These are phyloP conservation scores for Septoria petroselini DNA, from an alignment of 2,329 filamentous ascomycete genomes.

Conservation along the genomic window DNA sequence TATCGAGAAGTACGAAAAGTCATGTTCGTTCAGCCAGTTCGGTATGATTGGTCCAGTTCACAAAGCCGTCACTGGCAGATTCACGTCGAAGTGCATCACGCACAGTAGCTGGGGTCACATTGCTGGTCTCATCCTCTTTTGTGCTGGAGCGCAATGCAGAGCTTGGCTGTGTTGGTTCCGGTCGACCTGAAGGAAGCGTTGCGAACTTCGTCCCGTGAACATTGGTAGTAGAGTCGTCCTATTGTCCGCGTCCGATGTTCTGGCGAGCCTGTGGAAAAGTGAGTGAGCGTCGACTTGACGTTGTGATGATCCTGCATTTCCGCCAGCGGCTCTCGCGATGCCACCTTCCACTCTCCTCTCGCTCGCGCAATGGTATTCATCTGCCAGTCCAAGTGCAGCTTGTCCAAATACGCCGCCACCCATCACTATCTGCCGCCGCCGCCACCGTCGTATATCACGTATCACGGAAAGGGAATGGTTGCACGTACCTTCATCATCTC, in stretches of 20 bases:
- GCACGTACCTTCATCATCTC: constrained; percentile 86
- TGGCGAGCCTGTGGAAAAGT: constrained; percentile 27
- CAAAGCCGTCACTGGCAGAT: background rate
- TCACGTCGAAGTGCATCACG: background rate
- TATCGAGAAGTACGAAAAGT: constrained; percentile 7
- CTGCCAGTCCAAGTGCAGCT: too few species aligned
- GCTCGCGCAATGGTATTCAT: background rate
- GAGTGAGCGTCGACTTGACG: background rate
- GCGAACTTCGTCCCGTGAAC: constrained; percentile 1
- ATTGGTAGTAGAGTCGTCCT: background rate
- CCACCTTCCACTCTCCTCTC: background rate
- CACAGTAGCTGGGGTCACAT: background rate
- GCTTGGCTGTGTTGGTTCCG: background rate
- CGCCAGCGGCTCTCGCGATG: background rate
- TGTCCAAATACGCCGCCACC: background rate
- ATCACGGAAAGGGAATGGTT: background rate
- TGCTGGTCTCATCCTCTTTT: background rate
- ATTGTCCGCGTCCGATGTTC: constrained; percentile 30
- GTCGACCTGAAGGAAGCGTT: background rate
- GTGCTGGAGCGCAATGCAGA: background rate
- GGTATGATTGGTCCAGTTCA: background rate
- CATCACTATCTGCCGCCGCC: background rate
- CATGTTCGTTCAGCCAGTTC: background rate
- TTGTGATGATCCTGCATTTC: background rate
- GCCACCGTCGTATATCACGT: background rate